Evolutionary conservation across 306 rosid species (phyloP), one percentile per base, ranked within the genome.

Genomic region (Cajanus cajan): DNA sequence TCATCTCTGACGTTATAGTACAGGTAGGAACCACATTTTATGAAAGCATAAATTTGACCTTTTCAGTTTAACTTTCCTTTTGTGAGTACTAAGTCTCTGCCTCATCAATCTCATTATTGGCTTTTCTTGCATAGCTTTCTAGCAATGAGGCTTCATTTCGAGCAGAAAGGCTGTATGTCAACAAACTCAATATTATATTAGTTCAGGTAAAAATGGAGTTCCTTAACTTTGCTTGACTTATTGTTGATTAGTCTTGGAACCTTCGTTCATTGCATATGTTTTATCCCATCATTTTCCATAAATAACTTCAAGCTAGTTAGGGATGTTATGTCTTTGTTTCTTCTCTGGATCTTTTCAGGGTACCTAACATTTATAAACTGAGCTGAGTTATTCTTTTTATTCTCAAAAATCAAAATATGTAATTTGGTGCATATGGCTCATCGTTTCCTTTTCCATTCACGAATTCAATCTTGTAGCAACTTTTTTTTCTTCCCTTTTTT

Each of bases 181-280:
- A 89, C 97, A 96, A 96, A 81, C 95, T 96, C 78, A 96, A 96
- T 78, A 87, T 96, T 72, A 96, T 96, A 78, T 88, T 96, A 86
- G 99, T 96, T 83, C 99, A 96, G 99, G 99, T 91, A 82, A 69
- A 54, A 54, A 52, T 40, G 47, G 64, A 71, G 41, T 37, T 74
- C 51, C 61, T 11, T 69, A 43, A 8, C 6, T 6, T 73, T 71
- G 14, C 45, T n/a, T 31, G 76, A 45, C 55, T 34, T 19, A 22
- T 62, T 67, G 77, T 33, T 9, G 39, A 40, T 62, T 36, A 40
- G 51, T 66, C 33, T 67, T 6, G 28, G 33, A 55, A 73, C 14
- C 19, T 12, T 16, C 43, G 63, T 43, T 68, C 65, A 12, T 18
- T 48, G 21, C 50, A 25, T 54, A 71, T 31, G 34, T 71, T 57